Evolutionary conservation across 2,329 filamentous ascomycete genomes (phyloP).

Genomic region (Penicillium brevicompactum): DNA sequence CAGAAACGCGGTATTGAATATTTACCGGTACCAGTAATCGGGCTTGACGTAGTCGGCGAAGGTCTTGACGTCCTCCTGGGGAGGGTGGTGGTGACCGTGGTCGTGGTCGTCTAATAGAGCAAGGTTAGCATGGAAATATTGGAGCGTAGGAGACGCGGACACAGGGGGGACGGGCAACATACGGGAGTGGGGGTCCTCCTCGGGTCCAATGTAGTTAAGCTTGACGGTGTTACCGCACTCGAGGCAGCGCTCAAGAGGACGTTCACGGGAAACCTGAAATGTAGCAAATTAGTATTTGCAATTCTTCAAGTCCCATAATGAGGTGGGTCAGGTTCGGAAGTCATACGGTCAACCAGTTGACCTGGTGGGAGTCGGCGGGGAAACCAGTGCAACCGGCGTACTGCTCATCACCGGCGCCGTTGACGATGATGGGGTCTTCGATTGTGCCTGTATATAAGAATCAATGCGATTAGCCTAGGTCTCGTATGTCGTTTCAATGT

Average conservation of each 20-base stretch:
- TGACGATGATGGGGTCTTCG: constrained; percentile 85
- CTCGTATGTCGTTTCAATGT: background rate
- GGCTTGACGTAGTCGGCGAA: constrained; percentile 96
- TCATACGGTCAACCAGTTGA: constrained; percentile 86
- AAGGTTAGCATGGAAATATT: constrained; percentile 7
- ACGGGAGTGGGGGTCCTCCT: constrained; percentile 69
- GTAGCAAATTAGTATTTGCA: constrained; percentile 2
- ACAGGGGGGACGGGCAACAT: constrained; percentile 27
- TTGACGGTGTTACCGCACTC: constrained; percentile 97
- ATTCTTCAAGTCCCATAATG: background rate
- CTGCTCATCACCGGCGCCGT: constrained; percentile 93
- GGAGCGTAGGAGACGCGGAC: background rate
- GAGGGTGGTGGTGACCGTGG: constrained; percentile 47
- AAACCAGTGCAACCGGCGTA: constrained; percentile 93
- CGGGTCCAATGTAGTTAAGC: constrained; percentile 92
- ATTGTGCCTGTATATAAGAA: constrained; percentile 67
- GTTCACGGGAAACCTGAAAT: constrained; percentile 75
- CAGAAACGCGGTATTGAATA: constrained; percentile 15
- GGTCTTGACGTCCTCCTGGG: constrained; percentile 84
- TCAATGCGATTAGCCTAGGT: constrained; percentile 10
- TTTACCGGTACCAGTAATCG: constrained; percentile 77
- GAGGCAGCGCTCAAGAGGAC: constrained; percentile 90
- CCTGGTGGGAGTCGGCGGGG: constrained; percentile 88
- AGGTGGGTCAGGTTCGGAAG: background rate
- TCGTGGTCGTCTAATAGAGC: constrained; percentile 41